These are phyloP conservation scores for Talaromyces sp. DNA, from an alignment of 2,329 filamentous ascomycete genomes.

Conservation along the genomic window DNA sequence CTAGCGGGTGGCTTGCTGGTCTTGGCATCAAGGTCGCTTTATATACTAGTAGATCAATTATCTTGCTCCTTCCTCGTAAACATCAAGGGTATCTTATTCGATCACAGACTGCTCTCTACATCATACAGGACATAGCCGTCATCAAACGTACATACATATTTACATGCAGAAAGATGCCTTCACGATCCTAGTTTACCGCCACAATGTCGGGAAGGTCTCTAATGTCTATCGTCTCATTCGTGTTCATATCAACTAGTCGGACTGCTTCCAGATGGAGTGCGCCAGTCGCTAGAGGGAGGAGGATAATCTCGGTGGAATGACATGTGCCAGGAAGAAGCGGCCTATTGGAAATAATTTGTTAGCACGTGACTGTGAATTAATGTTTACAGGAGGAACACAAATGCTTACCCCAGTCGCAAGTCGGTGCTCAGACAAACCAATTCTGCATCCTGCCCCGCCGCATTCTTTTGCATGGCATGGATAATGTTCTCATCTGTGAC, in stretches of 20 bases:
- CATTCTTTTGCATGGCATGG: conserved; percentile 54
- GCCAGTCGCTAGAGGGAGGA: conserved; percentile 52
- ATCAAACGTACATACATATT: conserved; percentile 3
- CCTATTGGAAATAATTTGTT: conserved; percentile 29
- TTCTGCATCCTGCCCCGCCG: conserved; percentile 49
- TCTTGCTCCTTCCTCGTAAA: neutral
- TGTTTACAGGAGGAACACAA: neutral
- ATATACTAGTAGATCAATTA: neutral
- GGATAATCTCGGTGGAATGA: conserved; percentile 55
- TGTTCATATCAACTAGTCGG: conserved; percentile 54
- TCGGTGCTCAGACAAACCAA: conserved; percentile 58
- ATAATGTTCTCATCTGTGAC: conserved; percentile 57
- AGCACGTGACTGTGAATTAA: neutral
- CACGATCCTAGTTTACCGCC: conserved; percentile 22
- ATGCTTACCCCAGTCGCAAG: conserved; percentile 54
- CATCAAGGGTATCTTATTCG: conserved; percentile 1
- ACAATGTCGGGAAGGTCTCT: conserved; percentile 56
- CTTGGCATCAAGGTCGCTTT: neutral
- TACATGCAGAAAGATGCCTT: conserved; percentile 20
- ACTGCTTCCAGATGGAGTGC: conserved; percentile 53
- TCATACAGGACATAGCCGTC: too few relatives aligned
- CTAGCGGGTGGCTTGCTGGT: neutral
- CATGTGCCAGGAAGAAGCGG: conserved; percentile 55
- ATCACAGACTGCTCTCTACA: neutral
- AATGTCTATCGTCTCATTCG: conserved; percentile 55